Conservation (phyloP, 345 rosid genomes). For the Brassica nigra region DNA sequence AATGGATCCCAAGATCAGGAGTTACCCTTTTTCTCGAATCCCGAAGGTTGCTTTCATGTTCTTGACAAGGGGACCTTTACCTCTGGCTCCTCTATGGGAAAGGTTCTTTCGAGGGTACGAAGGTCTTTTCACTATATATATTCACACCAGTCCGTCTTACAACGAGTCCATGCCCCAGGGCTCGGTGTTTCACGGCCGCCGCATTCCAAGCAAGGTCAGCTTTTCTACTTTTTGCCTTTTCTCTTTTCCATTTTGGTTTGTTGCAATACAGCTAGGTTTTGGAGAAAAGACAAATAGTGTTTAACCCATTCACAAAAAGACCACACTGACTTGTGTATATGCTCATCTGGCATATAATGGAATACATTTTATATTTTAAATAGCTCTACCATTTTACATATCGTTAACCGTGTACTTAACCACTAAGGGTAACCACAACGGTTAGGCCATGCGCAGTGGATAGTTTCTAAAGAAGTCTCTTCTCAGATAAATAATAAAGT, state of each 20-base stretch:
- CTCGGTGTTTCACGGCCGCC: conserved; percentile 61
- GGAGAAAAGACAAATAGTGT: neutral
- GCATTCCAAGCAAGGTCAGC: conserved; percentile 77
- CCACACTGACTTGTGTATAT: neutral
- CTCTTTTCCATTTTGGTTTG: neutral
- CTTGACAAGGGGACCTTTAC: conserved; percentile 70
- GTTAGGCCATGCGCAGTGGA: too few species aligned
- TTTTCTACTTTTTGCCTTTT: neutral
- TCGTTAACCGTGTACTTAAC: neutral
- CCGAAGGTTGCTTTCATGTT: conserved; percentile 89
- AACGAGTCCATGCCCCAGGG: conserved; percentile 46
- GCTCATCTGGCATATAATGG: neutral
- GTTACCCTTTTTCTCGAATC: conserved; percentile 53
- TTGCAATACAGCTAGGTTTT: neutral
- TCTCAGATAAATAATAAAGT: too few species aligned
- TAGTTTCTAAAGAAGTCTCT: too few species aligned
- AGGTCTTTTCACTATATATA: conserved; percentile 61
- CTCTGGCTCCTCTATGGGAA: conserved; percentile 85
- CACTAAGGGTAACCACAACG: neutral
- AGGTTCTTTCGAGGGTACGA: conserved; percentile 66
- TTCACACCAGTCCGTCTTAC: conserved; percentile 62
- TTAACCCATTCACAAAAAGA: neutral
- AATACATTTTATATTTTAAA: neutral
- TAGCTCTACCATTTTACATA: neutral
- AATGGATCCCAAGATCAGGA: conserved; percentile 41